A percentile compares a stretch with the other conserved stretches of the same genome.
These are phyloP conservation scores for Pleurotus ostreatus DNA, from an alignment of 768 basidiomycete genomes.

Conservation along the genomic window DNA sequence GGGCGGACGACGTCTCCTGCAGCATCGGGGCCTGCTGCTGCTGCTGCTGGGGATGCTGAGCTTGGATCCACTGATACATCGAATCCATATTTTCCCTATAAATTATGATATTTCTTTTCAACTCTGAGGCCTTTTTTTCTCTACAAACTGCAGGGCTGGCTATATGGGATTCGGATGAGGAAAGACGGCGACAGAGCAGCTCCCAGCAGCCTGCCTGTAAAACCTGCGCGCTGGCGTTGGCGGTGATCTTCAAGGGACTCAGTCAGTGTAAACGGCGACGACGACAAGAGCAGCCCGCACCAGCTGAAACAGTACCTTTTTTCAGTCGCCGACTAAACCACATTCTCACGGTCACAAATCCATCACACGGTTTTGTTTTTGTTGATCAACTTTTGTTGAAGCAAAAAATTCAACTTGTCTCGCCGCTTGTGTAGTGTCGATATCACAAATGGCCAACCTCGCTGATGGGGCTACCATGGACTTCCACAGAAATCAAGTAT, in stretches of 20 bases:
- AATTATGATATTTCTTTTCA: slow-evolving; percentile 28
- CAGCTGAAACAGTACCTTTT: slow-evolving; percentile 9
- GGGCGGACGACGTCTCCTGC: slow-evolving; percentile 28
- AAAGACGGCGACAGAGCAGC: background rate
- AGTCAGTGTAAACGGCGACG: background rate
- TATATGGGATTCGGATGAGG: background rate
- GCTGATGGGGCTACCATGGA: slow-evolving; percentile 23
- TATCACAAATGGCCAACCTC: slow-evolving; percentile 19
- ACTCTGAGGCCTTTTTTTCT: slow-evolving; percentile 25
- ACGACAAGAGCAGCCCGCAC: too few relatives aligned
- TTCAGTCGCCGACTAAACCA: slow-evolving; percentile 26
- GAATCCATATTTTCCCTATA: slow-evolving; percentile 31
- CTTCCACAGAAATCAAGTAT: slow-evolving; percentile 30
- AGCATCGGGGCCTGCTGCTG: background rate
- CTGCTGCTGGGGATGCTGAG: slow-evolving; percentile 17
- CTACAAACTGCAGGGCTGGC: slow-evolving; percentile 3
- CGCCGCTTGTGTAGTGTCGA: background rate
- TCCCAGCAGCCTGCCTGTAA: background rate
- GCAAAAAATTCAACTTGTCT: background rate
- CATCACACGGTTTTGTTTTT: too few relatives aligned
- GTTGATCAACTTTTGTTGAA: background rate
- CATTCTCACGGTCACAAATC: slow-evolving; percentile 29
- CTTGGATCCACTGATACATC: slow-evolving; percentile 39
- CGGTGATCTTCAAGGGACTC: slow-evolving; percentile 2
- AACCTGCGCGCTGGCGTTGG: slow-evolving; percentile 8